phyloP scores from a whole-genome alignment of 2,329 filamentous ascomycete genomes.

The Calonectria multiphialidica region DNA sequence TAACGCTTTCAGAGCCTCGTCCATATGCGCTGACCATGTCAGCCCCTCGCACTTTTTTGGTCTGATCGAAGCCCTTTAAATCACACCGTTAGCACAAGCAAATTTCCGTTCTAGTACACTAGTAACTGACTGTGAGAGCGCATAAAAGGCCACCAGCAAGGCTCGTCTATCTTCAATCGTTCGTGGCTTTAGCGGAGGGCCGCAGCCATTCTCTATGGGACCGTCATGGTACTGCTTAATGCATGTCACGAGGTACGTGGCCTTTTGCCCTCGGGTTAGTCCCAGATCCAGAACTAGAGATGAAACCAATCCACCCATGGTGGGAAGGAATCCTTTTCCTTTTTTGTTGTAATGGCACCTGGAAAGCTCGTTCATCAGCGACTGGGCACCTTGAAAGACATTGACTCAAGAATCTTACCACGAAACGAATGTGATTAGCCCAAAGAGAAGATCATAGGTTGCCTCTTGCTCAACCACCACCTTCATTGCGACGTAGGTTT shows the following conservation, averaged over 20 bases:
- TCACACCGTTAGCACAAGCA: not conserved
- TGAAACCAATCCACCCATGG: not conserved
- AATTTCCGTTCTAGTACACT: no score
- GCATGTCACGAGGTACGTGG: not conserved
- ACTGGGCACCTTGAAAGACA: fast-evolving
- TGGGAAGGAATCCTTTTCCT: not conserved
- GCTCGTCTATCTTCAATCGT: not conserved
- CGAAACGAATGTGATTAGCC: not conserved
- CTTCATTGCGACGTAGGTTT: not conserved
- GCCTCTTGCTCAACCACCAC: not conserved
- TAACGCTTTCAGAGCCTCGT: not conserved
- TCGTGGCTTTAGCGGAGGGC: not conserved
- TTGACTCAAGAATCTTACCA: not conserved
- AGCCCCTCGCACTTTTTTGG: not conserved
- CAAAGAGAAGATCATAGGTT: not conserved
- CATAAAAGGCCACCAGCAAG: not conserved
- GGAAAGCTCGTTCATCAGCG: not conserved
- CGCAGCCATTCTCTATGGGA: not conserved
- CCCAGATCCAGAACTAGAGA: not conserved
- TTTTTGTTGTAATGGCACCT: constrained; percentile 5
- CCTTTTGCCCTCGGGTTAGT: not conserved
- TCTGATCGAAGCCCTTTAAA: not conserved
- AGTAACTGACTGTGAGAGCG: not conserved
- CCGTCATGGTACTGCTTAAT: not conserved
- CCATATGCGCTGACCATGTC: not conserved